phyloP scores from a whole-genome alignment of 2,329 filamentous ascomycete species.

The Fusarium agapanthi region DNA sequence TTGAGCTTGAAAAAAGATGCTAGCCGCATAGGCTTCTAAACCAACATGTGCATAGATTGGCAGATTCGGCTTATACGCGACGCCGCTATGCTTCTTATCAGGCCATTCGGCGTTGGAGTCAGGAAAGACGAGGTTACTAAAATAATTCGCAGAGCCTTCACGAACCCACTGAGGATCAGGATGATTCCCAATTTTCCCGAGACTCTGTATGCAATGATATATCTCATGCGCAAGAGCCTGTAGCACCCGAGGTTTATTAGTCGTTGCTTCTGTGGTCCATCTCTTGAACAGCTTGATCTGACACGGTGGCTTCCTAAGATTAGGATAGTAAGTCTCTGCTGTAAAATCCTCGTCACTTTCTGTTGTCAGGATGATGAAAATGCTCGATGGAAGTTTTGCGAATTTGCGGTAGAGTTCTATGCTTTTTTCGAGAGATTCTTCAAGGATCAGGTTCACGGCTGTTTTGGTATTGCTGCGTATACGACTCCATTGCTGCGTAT shows the following conservation, averaged over 20 bases:
- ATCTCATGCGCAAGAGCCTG: slow-evolving; percentile 21
- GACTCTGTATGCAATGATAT: slow-evolving; percentile 24
- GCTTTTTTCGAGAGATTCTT: background rate
- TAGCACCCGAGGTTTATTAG: background rate
- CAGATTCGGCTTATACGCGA: slow-evolving; percentile 6
- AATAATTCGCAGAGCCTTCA: slow-evolving; percentile 28
- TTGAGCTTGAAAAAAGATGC: slow-evolving; percentile 17
- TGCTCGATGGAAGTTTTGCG: background rate
- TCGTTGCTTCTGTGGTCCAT: slow-evolving; percentile 6
- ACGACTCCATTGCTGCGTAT: slow-evolving; percentile 12
- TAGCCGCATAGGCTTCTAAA: background rate
- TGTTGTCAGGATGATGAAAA: slow-evolving; percentile 16
- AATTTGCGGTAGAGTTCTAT: slow-evolving; percentile 11
- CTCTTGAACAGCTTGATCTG: slow-evolving; percentile 3
- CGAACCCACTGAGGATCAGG: background rate
- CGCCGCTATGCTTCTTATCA: background rate
- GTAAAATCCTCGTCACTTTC: background rate
- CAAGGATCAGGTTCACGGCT: slow-evolving; percentile 7
- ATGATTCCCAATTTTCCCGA: background rate
- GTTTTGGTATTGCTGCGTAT: background rate
- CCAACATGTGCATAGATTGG: slow-evolving; percentile 20
- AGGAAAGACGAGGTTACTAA: slow-evolving; percentile 24
- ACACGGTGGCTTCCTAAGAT: background rate
- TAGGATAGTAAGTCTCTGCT: slow-evolving; percentile 13
- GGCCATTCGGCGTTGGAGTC: slow-evolving; percentile 18